Conservation (phyloP, 805 yeast genomes). For the Wickerhamomyces hampshirensis region DNA sequence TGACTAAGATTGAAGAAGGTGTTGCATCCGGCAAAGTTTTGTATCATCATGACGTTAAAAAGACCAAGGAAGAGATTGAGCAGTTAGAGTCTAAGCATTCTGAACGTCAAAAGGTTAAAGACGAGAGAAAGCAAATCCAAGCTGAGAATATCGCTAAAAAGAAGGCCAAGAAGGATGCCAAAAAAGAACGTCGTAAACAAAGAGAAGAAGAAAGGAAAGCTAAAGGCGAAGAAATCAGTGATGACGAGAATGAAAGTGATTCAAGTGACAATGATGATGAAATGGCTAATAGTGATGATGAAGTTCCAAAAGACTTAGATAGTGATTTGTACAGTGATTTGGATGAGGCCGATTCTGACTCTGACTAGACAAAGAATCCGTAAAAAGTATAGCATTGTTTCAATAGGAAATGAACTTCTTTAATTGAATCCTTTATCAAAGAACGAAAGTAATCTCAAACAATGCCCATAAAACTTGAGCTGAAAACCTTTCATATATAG, state of each 20-base stretch:
- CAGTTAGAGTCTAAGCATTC: slow-evolving; percentile 66
- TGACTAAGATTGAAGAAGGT: slow-evolving; percentile 89
- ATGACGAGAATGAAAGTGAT: slow-evolving; percentile 31
- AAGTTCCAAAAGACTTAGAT: slow-evolving; percentile 40
- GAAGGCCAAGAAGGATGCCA: slow-evolving; percentile 66
- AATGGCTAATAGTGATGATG: slow-evolving; percentile 29
- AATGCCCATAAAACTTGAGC: too few species aligned
- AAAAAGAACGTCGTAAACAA: slow-evolving; percentile 62
- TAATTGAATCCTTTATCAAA: too few species aligned
- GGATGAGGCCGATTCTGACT: slow-evolving; percentile 27
- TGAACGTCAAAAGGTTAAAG: slow-evolving; percentile 55
- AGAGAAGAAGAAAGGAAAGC: slow-evolving; percentile 37
- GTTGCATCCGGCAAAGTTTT: slow-evolving; percentile 84
- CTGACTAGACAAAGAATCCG: too few species aligned
- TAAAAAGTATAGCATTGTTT: too few species aligned
- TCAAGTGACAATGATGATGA: slow-evolving; percentile 29
- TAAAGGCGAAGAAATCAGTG: slow-evolving; percentile 24
- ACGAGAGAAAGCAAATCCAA: slow-evolving; percentile 71
- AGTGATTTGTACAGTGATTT: slow-evolving; percentile 43
- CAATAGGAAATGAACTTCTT: too few species aligned
- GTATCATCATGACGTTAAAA: slow-evolving; percentile 68
- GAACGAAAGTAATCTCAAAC: too few species aligned
- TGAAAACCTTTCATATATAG: too few species aligned
- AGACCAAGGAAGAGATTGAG: slow-evolving; percentile 55
- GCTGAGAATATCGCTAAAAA: slow-evolving; percentile 72